A percentile compares a stretch with the other conserved stretches of the same genome.
These are phyloP conservation scores for Xerophyta viscosa DNA, from an alignment of 106 monocot genomes.

Conservation along the genomic window DNA sequence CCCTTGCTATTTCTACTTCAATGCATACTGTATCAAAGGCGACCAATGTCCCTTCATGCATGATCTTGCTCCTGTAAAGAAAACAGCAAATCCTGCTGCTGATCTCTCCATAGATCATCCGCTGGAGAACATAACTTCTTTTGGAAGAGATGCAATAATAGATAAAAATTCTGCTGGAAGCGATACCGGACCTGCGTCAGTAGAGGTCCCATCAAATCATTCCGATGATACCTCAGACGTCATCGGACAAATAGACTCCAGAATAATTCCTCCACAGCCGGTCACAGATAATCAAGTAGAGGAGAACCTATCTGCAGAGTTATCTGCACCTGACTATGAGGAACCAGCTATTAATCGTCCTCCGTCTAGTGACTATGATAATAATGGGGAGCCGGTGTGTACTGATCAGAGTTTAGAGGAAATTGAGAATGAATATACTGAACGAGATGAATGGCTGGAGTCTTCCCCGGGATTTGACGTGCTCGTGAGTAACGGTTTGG, in stretches of 20 bases:
- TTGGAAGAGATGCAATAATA: slow-evolving; percentile 15
- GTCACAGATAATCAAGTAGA: neutral
- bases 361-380: slow-evolving; percentile 2
- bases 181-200: slow-evolving; percentile 23
- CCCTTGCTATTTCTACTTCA: slow-evolving; percentile 52
- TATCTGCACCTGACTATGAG: slow-evolving; percentile 18
- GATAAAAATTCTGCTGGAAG: slow-evolving; percentile 21
- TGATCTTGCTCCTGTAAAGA: slow-evolving; percentile 14
- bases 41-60: slow-evolving; percentile 47
- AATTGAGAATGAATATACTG: slow-evolving; percentile 10
- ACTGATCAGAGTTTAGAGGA: slow-evolving; percentile 28
- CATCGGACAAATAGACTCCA: neutral
- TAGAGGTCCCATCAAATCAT: slow-evolving; percentile 21
- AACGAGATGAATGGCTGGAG: slow-evolving; percentile 35
- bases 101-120: slow-evolving; percentile 3
- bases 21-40: slow-evolving; percentile 49
- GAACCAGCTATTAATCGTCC: slow-evolving; percentile 9
- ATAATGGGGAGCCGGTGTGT: slow-evolving; percentile 3
- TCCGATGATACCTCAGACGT: slow-evolving; percentile 8
- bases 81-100: slow-evolving; percentile 2
- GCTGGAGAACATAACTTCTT: slow-evolving; percentile 17
- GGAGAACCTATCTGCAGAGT: slow-evolving; percentile 26
- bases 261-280: slow-evolving; percentile 8
- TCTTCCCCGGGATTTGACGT: slow-evolving; percentile 60
- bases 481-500: slow-evolving; percentile 33